Percentiles rank a stretch among this genome's conserved stretches.
phyloP scores from a whole-genome alignment of 129 eudicot species.

The Tagetes patula region DNA sequence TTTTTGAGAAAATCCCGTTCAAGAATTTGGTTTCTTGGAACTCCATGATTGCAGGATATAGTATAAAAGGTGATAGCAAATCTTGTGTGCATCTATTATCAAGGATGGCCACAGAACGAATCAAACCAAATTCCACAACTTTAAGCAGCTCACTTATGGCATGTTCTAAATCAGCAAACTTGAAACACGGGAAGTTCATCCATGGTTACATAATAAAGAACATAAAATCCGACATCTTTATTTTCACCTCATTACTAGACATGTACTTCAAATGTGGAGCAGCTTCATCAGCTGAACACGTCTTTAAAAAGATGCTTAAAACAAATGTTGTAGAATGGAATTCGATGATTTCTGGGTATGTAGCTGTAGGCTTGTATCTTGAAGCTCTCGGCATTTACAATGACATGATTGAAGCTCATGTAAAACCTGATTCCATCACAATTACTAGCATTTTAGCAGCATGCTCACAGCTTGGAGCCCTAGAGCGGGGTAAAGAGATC shows the following conservation, averaged over 20 bases:
- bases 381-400: constrained; percentile 27
- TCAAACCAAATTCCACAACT: constrained; percentile 26
- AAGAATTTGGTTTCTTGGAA: constrained; percentile 42
- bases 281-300: constrained; percentile 23
- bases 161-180: constrained; percentile 36
- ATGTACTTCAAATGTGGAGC: constrained; percentile 37
- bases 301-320: constrained; percentile 26
- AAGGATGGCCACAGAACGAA: constrained; percentile 22
- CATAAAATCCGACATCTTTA: constrained; percentile 28
- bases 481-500: constrained; percentile 37
- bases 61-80: constrained; percentile 36
- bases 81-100: constrained; percentile 32
- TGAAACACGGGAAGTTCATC: constrained; percentile 29
- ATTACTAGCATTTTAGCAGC: constrained; percentile 39
- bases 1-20: constrained; percentile 21
- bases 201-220: constrained; percentile 35
- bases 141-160: constrained; percentile 32
- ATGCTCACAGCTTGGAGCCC: constrained; percentile 36
- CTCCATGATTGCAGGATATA: constrained; percentile 37
- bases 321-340: constrained; percentile 42
- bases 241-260: constrained; percentile 32
- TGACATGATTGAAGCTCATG: constrained; percentile 20
- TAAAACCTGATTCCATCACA: constrained; percentile 27
- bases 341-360: constrained; percentile 44
- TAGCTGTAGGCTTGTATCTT: constrained; percentile 37